phyloP scores from a whole-genome alignment of 2,329 filamentous ascomycete species.

The Sordariomycetes sp. region DNA sequence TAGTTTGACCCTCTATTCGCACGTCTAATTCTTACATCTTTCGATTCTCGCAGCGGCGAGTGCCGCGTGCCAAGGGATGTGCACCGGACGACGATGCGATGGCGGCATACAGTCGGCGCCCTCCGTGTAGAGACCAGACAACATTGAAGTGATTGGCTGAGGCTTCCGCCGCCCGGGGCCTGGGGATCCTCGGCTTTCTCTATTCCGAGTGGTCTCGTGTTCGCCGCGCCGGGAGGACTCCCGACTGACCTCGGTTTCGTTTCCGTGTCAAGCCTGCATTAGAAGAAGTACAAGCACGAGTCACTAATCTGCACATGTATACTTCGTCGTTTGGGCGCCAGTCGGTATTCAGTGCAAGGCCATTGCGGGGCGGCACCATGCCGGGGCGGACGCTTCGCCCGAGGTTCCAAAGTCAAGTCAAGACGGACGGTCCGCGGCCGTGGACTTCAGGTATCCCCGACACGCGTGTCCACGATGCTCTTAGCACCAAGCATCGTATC shows the following conservation, averaged over 20 bases:
- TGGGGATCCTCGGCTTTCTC: not conserved
- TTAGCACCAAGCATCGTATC: not conserved
- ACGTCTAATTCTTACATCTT: not conserved
- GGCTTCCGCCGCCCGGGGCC: not conserved
- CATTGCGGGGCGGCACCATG: too few species aligned
- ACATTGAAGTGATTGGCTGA: not conserved
- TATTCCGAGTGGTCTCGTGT: not conserved
- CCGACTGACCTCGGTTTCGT: too few species aligned
- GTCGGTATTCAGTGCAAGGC: too few species aligned
- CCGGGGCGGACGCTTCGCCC: not conserved
- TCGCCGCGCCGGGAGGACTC: too few species aligned
- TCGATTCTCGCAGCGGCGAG: not conserved
- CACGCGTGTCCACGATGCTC: too few species aligned
- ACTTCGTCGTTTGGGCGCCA: too few species aligned
- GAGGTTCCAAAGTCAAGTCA: not conserved
- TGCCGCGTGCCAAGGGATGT: not conserved
- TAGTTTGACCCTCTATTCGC: not conserved
- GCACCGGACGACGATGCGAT: not conserved
- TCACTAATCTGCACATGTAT: too few species aligned
- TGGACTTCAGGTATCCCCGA: too few species aligned
- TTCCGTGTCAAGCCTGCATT: too few species aligned
- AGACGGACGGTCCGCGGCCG: too few species aligned
- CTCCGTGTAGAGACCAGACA: not conserved
- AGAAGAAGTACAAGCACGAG: too few species aligned
- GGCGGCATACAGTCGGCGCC: not conserved